Conservation (phyloP, 305 asterid genomes). For the Fraxinus xanthoxyloides region DNA sequence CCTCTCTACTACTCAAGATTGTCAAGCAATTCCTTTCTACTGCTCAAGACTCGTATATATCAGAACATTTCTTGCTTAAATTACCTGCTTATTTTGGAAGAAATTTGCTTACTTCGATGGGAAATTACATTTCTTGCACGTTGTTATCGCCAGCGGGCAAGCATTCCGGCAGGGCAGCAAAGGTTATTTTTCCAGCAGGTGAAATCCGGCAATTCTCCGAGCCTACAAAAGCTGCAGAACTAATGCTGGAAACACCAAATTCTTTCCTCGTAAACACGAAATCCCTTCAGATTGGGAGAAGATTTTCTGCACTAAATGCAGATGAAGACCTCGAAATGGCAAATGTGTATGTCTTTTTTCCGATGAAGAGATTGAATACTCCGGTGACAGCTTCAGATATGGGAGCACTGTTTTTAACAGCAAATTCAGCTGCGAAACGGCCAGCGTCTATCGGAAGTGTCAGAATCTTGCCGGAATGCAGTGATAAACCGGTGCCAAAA, state of each 20-base stretch:
- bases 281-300: slow-evolving; percentile 59
- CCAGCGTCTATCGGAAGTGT: slow-evolving; percentile 28
- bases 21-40: not conserved
- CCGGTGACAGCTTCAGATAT: slow-evolving; percentile 59
- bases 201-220: slow-evolving; percentile 41
- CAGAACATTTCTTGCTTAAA: not conserved
- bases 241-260: slow-evolving; percentile 53
- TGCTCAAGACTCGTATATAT: not conserved
- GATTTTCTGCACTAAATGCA: slow-evolving; percentile 64
- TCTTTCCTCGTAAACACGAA: slow-evolving; percentile 45
- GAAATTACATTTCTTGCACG: slow-evolving; percentile 59
- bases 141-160: slow-evolving; percentile 30
- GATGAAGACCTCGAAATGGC: slow-evolving; percentile 71
- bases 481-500: slow-evolving; percentile 31
- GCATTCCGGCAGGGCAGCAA: slow-evolving; percentile 26
- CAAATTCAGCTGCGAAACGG: slow-evolving; percentile 43
- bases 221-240: slow-evolving; percentile 56
- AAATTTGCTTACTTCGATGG: slow-evolving; percentile 33
- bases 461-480: slow-evolving; percentile 54
- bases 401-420: slow-evolving; percentile 48
- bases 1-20: not conserved
- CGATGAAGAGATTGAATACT: slow-evolving; percentile 67
- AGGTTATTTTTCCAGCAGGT: slow-evolving; percentile 60
- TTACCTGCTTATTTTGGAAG: not conserved
- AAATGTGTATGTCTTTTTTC: slow-evolving; percentile 56